Evolutionary conservation across 129 eudicot genomes (phyloP), one percentile per base, ranked within the genome.

Genomic region (Escallonia herrerae): DNA sequence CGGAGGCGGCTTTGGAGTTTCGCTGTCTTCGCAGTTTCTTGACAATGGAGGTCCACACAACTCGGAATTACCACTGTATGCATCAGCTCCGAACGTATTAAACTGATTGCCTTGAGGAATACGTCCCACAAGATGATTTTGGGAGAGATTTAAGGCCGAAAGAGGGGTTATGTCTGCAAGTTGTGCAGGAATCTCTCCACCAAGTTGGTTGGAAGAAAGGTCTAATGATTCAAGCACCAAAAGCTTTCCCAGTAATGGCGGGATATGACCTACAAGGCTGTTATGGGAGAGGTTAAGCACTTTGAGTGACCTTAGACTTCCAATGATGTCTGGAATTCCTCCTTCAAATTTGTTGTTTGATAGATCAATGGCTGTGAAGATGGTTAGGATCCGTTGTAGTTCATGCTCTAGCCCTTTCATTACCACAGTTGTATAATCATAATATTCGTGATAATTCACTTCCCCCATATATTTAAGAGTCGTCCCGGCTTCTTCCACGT

Each of bases 191-290:
- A 81, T 81, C 50, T 64, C 63, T 40, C 86, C 82, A 8, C 7
- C 49, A 6, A 81, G 62, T 56, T 70, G 64, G 64, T 81, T 81
- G 51, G 64, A 73, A 46, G 74, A 65, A 1, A 73, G 64, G 60
- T 81, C 86, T 50, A 77, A 70, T 5, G 79, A 68, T 58, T 81
- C 86, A 22, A 81, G 73, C 1, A 45, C 66, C 9, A 55, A 43
- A 2, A 81, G 66, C 38, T 69, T 65, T 9, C 71, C 82, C 2
- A 77, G 46, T n/a, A 64, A 4, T 10, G 53, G 2, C 14, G 86
- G 86, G 47, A 77, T 81, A 7, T 8, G 69, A 40, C 86, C 82
- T 5, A 7, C 49, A 0, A 77, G 68, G 3, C 11, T 60, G 49
- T 81, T 81, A 41, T 73, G 69, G 5, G 86, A 73, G 10, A 81